Percentiles rank a stretch among this genome's conserved stretches.
Conservation (phyloP, 2,329 filamentous ascomycete genomes). For the Trichoderma harzianum region DNA sequence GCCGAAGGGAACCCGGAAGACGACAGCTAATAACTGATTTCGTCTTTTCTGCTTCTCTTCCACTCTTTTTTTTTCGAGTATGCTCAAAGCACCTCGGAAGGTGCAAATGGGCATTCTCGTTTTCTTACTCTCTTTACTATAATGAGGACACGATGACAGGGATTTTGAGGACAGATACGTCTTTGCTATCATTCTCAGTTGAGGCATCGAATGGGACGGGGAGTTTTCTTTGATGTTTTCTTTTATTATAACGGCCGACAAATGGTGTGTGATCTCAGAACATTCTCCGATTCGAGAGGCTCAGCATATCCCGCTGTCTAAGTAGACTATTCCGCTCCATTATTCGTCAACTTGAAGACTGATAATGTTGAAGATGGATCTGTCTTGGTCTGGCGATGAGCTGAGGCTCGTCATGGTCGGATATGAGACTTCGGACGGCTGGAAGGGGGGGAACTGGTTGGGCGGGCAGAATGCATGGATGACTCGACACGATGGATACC, state of each 20-base stretch:
- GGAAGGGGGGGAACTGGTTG: conserved; percentile 30
- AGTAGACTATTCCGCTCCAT: neutral
- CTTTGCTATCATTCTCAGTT: conserved; percentile 10
- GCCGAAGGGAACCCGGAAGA: conserved; percentile 41
- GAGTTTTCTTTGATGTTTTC: conserved; percentile 16
- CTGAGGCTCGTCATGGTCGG: conserved; percentile 27
- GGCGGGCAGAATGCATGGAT: conserved; percentile 44
- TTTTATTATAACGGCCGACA: conserved; percentile 15
- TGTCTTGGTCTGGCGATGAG: conserved; percentile 37
- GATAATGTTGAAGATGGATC: conserved; percentile 5
- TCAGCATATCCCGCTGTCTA: neutral
- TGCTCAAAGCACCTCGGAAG: neutral
- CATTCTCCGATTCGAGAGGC: neutral
- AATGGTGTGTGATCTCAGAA: conserved; percentile 12
- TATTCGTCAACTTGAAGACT: neutral
- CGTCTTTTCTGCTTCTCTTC: conserved; percentile 27
- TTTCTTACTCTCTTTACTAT: conserved; percentile 22
- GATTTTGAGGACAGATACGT: conserved; percentile 11
- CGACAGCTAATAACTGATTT: conserved; percentile 34
- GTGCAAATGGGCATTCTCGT: conserved; percentile 22
- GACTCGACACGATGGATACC: conserved; percentile 46
- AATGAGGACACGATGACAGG: conserved; percentile 35
- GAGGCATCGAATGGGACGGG: conserved; percentile 15
- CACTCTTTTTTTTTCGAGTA: neutral
- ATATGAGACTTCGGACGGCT: conserved; percentile 20